Evolutionary conservation across 768 basidiomycete species (phyloP).

Genomic region (Arthromyces matolae): DNA sequence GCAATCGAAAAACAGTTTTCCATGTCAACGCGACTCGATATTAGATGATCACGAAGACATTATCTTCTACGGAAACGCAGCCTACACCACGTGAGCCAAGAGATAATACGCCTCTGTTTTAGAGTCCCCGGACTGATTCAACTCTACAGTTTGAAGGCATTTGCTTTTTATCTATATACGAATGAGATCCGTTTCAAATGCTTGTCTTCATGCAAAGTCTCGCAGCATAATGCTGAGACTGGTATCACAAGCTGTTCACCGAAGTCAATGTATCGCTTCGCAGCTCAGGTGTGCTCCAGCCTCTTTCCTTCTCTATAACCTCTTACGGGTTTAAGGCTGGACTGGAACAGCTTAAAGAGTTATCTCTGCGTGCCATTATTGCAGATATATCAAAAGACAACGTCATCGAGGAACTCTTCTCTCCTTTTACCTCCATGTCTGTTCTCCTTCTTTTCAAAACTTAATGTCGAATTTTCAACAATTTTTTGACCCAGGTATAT

Average conservation of each 20-base stretch:
- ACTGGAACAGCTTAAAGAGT: constrained; percentile 11
- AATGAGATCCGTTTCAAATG: constrained; percentile 28
- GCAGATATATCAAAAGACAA: constrained; percentile 17
- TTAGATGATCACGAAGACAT: constrained; percentile 9
- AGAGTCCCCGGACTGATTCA: not conserved
- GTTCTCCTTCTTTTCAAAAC: not conserved
- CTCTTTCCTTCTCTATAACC: too few relatives aligned
- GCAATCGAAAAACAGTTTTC: not conserved
- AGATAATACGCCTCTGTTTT: not conserved
- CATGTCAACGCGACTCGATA: not conserved
- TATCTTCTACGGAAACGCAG: constrained; percentile 18
- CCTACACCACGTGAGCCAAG: constrained; percentile 20
- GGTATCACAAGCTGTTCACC: constrained; percentile 32
- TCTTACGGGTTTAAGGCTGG: constrained; percentile 14
- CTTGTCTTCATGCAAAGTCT: constrained; percentile 11
- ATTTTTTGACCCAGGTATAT: constrained; percentile 8
- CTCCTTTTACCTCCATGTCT: constrained; percentile 22
- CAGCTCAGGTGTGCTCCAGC: constrained; percentile 32
- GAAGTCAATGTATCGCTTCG: constrained; percentile 43
- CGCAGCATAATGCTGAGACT: constrained; percentile 16
- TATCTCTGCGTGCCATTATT: constrained; percentile 19
- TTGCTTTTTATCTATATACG: constrained; percentile 39
- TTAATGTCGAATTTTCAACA: not conserved
- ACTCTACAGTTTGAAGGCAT: constrained; percentile 31
- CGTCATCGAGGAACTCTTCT: constrained; percentile 23